These are phyloP conservation scores for Endotrypanum monterogeii DNA, from an alignment of 208 protist species.

Conservation along the genomic window DNA sequence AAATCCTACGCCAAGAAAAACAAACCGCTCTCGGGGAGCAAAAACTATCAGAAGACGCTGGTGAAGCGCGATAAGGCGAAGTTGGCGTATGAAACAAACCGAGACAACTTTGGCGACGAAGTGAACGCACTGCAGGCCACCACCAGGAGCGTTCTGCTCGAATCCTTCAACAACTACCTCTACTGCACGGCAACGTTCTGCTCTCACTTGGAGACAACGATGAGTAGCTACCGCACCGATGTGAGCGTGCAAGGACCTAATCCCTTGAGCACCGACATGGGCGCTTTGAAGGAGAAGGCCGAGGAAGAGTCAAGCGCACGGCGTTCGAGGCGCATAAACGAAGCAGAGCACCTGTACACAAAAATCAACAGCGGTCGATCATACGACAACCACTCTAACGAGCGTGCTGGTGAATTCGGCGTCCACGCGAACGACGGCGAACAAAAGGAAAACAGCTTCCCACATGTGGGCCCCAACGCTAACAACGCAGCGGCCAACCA, in stretches of 20 bases:
- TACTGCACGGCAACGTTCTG: constrained; percentile 47
- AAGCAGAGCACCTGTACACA: background rate
- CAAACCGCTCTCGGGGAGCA: constrained; percentile 53
- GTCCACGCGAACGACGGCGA: constrained; percentile 16
- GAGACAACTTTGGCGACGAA: constrained; percentile 32
- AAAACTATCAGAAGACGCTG: constrained; percentile 48
- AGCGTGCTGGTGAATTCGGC: constrained; percentile 15
- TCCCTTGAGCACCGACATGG: constrained; percentile 24
- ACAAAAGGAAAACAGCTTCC: background rate
- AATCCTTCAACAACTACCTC: constrained; percentile 60
- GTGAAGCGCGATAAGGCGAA: constrained; percentile 50
- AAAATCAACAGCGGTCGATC: background rate
- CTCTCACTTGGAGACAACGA: constrained; percentile 48
- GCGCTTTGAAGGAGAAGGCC: constrained; percentile 36
- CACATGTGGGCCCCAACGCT: background rate
- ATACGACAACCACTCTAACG: background rate
- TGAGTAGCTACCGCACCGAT: constrained; percentile 55
- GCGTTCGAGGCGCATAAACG: constrained; percentile 12
- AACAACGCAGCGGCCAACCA: background rate
- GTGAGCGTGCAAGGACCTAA: constrained; percentile 7
- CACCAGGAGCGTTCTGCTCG: constrained; percentile 25
- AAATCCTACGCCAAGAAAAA: constrained; percentile 71
- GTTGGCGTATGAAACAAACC: constrained; percentile 36
- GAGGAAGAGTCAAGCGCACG: constrained; percentile 26
- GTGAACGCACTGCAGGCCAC: constrained; percentile 33